Conservation (phyloP, 495 filamentous ascomycete genomes). For the Zalerion maritima region DNA sequence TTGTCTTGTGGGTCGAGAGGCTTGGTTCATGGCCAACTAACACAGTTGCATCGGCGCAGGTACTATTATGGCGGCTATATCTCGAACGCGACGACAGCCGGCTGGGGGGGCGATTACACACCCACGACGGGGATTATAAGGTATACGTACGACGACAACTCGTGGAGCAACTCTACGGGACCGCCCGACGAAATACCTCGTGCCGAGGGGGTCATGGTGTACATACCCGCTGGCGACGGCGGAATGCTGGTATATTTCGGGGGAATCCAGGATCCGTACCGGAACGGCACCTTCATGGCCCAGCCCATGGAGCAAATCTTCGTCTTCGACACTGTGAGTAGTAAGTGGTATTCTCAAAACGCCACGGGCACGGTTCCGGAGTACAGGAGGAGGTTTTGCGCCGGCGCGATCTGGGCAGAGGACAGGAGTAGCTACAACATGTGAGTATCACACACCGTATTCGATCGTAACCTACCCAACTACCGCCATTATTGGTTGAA, state of each 20-base stretch:
- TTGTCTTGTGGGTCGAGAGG: no score
- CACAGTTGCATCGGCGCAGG: no score
- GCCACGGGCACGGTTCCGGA: conserved; percentile 32
- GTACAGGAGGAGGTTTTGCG: conserved; percentile 36
- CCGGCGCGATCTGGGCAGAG: conserved; percentile 34
- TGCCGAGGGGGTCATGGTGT: conserved; percentile 31
- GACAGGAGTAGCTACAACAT: conserved; percentile 39
- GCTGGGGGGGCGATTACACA: conserved; percentile 25
- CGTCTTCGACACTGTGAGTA: conserved; percentile 35
- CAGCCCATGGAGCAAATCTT: conserved; percentile 28
- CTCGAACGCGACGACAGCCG: conserved; percentile 25
- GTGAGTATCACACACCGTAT: no score
- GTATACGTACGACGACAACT: conserved; percentile 28
- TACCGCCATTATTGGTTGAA: no score
- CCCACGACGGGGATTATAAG: conserved; percentile 25
- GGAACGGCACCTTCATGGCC: conserved; percentile 15
- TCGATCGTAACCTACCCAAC: no score
- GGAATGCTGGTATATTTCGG: conserved; percentile 41
- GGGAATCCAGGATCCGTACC: conserved; percentile 24
- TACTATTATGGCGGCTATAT: conserved; percentile 34
- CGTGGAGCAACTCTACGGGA: conserved; percentile 27
- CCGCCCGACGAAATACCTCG: conserved; percentile 26
- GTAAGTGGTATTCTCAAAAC: conserved; percentile 39
- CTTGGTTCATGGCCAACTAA: no score
- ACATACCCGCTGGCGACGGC: conserved; percentile 35